Percentiles rank a stretch among this genome's conserved stretches.
These are phyloP conservation scores for Phyllosticta capitalensis DNA, from an alignment of 2,329 filamentous ascomycete genomes.

Conservation along the genomic window DNA sequence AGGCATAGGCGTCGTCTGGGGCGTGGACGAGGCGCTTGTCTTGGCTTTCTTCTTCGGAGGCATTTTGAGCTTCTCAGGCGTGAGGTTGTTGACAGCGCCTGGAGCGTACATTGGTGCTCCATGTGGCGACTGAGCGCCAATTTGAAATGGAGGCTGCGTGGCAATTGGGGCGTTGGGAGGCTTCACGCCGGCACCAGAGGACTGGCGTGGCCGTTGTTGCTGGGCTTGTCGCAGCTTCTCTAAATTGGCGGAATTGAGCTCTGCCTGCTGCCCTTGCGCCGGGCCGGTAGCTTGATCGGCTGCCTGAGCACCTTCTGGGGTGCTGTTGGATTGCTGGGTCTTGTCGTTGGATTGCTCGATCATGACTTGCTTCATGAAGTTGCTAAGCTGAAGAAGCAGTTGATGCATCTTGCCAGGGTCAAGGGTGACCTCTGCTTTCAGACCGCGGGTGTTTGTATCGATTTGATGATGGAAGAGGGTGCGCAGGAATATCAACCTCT, in stretches of 20 bases:
- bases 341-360: not conserved
- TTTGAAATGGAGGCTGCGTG: slow-evolving; percentile 44
- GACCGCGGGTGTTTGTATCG: not conserved
- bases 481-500: not conserved
- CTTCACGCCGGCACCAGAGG: slow-evolving; percentile 21
- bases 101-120: slow-evolving; percentile 44
- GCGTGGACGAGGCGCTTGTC: slow-evolving; percentile 34
- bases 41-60: slow-evolving; percentile 50
- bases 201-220: slow-evolving; percentile 30
- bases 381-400: slow-evolving; percentile 15
- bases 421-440: not conserved
- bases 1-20: slow-evolving; percentile 22
- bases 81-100: slow-evolving; percentile 43
- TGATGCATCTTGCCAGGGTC: not conserved
- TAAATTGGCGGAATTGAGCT: slow-evolving; percentile 28
- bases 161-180: slow-evolving; percentile 41
- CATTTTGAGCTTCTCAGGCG: slow-evolving; percentile 47
- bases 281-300: slow-evolving; percentile 5
- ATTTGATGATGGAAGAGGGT: slow-evolving; percentile 3
- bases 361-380: slow-evolving; percentile 19
- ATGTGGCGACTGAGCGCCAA: slow-evolving; percentile 43
- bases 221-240: slow-evolving; percentile 21
- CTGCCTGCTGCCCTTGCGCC: slow-evolving; percentile 12
- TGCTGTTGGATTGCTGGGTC: not conserved
- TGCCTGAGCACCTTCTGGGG: not conserved